phyloP scores from a whole-genome alignment of 2,329 filamentous ascomycete species.

The Gaeumannomyces sp. region DNA sequence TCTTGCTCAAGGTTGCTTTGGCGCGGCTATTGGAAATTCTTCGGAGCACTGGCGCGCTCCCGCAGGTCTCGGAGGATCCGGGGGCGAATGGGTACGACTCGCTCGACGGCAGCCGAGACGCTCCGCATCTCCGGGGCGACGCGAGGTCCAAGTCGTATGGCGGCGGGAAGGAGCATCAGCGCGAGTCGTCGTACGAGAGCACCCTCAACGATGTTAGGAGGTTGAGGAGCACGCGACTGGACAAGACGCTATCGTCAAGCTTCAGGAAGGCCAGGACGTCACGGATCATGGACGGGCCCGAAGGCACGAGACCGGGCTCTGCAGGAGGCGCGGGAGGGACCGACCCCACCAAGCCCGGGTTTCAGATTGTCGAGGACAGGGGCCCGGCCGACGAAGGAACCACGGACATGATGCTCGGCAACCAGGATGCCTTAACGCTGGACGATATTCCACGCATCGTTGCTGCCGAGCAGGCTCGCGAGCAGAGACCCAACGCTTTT shows the following conservation, averaged over 20 bases:
- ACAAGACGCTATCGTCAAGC: slow-evolving; percentile 89
- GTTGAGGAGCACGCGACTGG: slow-evolving; percentile 84
- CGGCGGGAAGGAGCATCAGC: slow-evolving; percentile 55
- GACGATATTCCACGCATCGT: slow-evolving; percentile 97
- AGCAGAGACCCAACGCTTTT: slow-evolving; percentile 76
- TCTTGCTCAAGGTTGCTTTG: slow-evolving; percentile 83
- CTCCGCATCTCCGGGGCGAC: slow-evolving; percentile 54
- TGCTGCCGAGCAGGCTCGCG: slow-evolving; percentile 88
- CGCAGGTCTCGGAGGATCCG: slow-evolving; percentile 68
- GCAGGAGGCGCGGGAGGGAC: slow-evolving; percentile 55
- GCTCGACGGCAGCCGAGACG: slow-evolving; percentile 53
- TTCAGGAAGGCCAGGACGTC: slow-evolving; percentile 87
- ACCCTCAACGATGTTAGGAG: slow-evolving; percentile 92
- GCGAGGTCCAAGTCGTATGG: slow-evolving; percentile 66
- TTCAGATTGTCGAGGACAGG: slow-evolving; percentile 76
- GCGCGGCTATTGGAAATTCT: slow-evolving; percentile 84
- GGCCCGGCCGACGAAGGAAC: slow-evolving; percentile 62
- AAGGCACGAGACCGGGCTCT: slow-evolving; percentile 66
- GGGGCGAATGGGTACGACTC: slow-evolving; percentile 61
- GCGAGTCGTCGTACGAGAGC: slow-evolving; percentile 82
- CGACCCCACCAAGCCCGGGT: slow-evolving; percentile 45
- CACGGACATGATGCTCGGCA: slow-evolving; percentile 78
- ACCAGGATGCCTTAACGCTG: slow-evolving; percentile 84
- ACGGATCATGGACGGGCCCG: slow-evolving; percentile 83
- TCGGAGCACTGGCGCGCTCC: slow-evolving; percentile 72